phyloP scores from a whole-genome alignment of 176 grass and related monocot species.

The Calamus simplicifolius region DNA sequence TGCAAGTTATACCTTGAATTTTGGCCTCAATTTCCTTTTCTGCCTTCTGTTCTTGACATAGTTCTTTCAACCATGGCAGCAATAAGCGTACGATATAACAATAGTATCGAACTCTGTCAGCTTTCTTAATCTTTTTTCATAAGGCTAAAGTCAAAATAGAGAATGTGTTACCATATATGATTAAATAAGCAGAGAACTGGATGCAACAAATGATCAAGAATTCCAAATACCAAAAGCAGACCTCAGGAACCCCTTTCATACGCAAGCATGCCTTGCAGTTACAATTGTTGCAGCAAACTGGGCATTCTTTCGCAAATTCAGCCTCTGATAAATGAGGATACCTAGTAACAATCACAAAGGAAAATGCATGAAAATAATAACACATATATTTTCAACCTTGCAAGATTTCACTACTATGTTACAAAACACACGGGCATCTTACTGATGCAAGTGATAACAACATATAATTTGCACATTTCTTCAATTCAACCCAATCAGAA shows the following conservation, averaged over 20 bases:
- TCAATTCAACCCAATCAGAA: too few relatives aligned
- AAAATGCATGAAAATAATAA: not conserved
- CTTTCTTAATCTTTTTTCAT: slow-evolving; percentile 34
- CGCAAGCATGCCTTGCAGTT: slow-evolving; percentile 69
- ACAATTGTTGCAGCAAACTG: slow-evolving; percentile 54
- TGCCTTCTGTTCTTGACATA: slow-evolving; percentile 36
- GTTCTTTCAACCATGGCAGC: slow-evolving; percentile 58
- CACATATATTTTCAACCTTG: too few relatives aligned
- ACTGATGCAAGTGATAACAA: too few relatives aligned
- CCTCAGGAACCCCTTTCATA: slow-evolving; percentile 35
- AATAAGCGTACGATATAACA: slow-evolving; percentile 28
- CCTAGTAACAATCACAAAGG: slow-evolving; percentile 34
- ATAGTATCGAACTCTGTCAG: slow-evolving; percentile 36
- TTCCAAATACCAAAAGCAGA: slow-evolving; percentile 2
- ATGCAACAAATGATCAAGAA: not conserved
- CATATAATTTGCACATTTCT: too few relatives aligned
- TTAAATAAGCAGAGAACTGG: not conserved
- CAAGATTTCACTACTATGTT: too few relatives aligned
- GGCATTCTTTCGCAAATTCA: slow-evolving; percentile 42
- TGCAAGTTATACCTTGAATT: slow-evolving; percentile 48
- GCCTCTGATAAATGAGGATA: slow-evolving; percentile 52
- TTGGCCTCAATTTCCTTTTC: slow-evolving; percentile 66
- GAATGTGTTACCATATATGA: not conserved
- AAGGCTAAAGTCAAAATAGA: slow-evolving; percentile 30
- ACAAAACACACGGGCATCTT: too few relatives aligned